Base-by-base conservation (phyloP, 2,329 filamentous ascomycete genomes). In the Calonectria pseudoreteaudii region DNA sequence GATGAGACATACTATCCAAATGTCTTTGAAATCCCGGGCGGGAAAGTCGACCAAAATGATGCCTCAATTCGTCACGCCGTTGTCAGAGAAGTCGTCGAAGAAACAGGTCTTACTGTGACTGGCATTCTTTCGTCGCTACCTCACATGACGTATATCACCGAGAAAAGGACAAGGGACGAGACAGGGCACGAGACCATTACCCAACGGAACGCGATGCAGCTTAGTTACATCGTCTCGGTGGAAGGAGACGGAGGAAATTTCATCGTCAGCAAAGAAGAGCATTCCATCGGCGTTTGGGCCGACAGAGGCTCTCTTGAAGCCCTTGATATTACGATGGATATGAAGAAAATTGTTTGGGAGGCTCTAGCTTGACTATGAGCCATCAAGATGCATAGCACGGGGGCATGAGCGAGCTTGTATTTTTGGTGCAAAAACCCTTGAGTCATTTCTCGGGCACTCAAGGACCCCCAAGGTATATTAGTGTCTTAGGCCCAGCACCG, bases 21-120 rank as follows among this genome's bases (percentile, higher is more conserved):
- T 18, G 41, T 60, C 18, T 69, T 69, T 20, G 53, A 69, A 26
- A 64, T 64, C 13, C 67, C 67, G 20, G 30, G 56, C 31, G 53
- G 28, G 11, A 68, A 60, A 26, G 53, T 69, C 9, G 31, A 69
- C n/a, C 41, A 62, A 26, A n/a, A 23, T 11, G 52, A 69, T 6
- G 5, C 20, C 5, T 69, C 67, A 0, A 69, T 69, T n/a, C 41
- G 20, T 8, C 18, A 52, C 31, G 67, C 56, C 16, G 9, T 69
- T 9, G 13, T 30, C 16, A 36, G 38, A 56, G 67, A 69, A 50
- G 53, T 69, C 4, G 52, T 38, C 18, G 67, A 69, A 38, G 53
- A 69, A 20, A 62, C 41, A 8, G 23, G 9, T 2, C 56, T 64
- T 2, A n/a, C 23, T 13, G 41, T 69, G 9, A 18, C 44, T 1